A percentile compares a stretch with the other conserved stretches of the same genome.
phyloP scores from a whole-genome alignment of 345 rosid genomes.

The Ceriops decandra region DNA sequence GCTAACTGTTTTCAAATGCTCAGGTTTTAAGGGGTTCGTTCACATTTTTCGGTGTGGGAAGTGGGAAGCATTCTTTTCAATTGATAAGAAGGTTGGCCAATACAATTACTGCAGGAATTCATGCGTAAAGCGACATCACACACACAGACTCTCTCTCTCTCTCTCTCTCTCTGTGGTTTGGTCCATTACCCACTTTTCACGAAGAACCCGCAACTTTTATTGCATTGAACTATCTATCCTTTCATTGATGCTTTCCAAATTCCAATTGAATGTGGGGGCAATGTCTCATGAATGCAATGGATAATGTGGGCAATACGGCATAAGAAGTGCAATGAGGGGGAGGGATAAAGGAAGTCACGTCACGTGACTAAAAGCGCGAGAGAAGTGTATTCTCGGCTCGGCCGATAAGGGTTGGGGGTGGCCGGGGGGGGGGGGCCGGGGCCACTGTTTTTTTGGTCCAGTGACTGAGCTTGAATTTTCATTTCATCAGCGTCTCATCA shows the following conservation, averaged over 20 bases:
- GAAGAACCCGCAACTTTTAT: neutral
- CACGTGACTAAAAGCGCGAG: constrained; percentile 34
- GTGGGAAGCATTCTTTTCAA: neutral
- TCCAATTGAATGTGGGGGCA: too few relatives aligned
- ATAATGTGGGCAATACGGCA: neutral
- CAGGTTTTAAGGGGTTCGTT: too few relatives aligned
- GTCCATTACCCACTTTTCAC: neutral
- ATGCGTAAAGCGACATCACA: neutral
- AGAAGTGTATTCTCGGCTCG: neutral
- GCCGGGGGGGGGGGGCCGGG: too few relatives aligned
- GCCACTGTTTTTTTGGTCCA: too few relatives aligned
- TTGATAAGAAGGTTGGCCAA: neutral
- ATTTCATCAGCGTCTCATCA: too few relatives aligned
- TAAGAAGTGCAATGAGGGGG: neutral
- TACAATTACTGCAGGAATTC: neutral
- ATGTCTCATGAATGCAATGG: neutral
- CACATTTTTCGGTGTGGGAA: too few relatives aligned
- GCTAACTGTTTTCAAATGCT: too few relatives aligned
- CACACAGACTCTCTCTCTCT: too few relatives aligned
- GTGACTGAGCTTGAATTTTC: too few relatives aligned
- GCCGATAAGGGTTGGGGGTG: too few relatives aligned
- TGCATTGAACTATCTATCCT: neutral
- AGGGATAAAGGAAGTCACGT: neutral
- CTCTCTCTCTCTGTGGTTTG: neutral
- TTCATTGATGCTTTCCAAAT: neutral